Base-by-base conservation (phyloP, 202 grass and related monocot species). In the Tripidium arundinaceum region DNA sequence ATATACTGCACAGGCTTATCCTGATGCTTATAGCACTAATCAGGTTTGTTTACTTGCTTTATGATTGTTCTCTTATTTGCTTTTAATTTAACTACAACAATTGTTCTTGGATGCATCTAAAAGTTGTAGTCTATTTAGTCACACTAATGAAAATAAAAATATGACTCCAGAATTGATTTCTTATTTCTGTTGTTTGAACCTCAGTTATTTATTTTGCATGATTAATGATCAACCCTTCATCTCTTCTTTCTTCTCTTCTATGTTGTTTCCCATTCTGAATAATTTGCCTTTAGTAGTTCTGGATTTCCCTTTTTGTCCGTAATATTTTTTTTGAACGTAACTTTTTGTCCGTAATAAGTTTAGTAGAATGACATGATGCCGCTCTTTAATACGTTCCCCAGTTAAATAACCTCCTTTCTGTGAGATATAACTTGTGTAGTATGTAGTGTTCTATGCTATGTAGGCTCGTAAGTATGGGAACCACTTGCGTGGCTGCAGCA, bases 1-100 rank as follows among this genome's bases (percentile, higher is more conserved):
- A 29, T 90, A 90, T 81, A 66, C 75, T 59, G 83, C 15, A 54
- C 74, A 33, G 24, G 19, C 52, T 42, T 88, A 86, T 79, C 27
- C 85, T 33, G 80, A 83, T 73, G 66, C 85, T 84, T 88, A 93
- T 62, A 81, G 37, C 81, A 80, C 70, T 62, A 87, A 88, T 70
- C 91, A 93, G 88, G 91, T 90, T 77, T 77, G 62, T 80, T 47
- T 49, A 52, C 38, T 78, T 52, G 11, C 52, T 67, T 63, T 66
- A 79, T 39, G 8, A 36, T 50, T 75, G 29, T 67, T 84, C 31
- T 33, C 2, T 33, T 33, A 33, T 33, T 33, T 33, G 31, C 31
- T 33, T 33, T 33, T 33, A 4, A 33, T 42, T 62, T n/a, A 57
- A 39, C 28, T 66, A 26, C 19, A 34, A 12, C 42, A 33, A 28